Evolutionary conservation across 331 rosid genomes (phyloP).

Genomic region (Acacia pycnantha): DNA sequence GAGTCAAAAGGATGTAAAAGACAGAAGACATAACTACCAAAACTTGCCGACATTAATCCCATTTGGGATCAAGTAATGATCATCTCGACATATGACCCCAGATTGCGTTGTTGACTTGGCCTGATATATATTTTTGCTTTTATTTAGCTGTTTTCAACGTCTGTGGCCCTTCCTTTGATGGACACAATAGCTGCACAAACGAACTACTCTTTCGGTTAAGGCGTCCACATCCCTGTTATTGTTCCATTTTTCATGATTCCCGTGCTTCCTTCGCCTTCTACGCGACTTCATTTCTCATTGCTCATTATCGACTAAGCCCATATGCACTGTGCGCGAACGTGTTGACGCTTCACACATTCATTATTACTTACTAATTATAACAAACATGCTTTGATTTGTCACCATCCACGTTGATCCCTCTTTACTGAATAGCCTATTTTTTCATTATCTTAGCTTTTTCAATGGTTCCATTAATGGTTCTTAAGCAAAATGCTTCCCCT

Average conservation of each 20-base stretch:
- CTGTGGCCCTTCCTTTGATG: background rate
- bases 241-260: background rate
- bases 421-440: background rate
- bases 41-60: slow-evolving; percentile 24
- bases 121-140: background rate
- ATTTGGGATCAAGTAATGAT: background rate
- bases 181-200: background rate
- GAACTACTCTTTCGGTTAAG: background rate
- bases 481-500: background rate
- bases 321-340: background rate
- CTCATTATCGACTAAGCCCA: background rate
- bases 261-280: background rate
- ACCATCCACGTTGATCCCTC: background rate
- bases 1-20: slow-evolving; percentile 13
- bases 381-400: background rate
- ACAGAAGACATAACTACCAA: background rate
- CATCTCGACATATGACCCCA: background rate
- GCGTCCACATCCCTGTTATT: background rate
- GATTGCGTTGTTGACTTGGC: background rate
- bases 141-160: background rate
- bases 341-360: background rate
- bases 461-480: background rate
- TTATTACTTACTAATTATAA: background rate
- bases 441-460: background rate
- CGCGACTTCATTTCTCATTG: background rate